Base-by-base conservation (phyloP, 1,284 basidiomycete genomes). In the Xerocomus nothofagi region DNA sequence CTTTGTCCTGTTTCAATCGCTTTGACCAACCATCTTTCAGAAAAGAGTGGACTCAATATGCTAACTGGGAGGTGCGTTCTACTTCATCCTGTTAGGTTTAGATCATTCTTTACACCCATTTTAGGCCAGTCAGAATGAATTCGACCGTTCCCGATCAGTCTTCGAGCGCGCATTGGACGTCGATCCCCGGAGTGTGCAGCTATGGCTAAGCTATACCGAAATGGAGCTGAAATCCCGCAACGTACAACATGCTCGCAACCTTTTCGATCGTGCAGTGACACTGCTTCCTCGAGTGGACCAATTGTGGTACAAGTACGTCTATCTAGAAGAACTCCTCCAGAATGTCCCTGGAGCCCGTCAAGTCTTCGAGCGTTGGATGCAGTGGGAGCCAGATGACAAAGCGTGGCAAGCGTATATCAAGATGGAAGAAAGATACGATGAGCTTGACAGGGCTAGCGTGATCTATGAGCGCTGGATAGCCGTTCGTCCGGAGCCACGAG, bases 321-420 rank as follows among this genome's bases (percentile, higher is more conserved):
- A 98, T 72, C 82, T 99, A 47, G 96, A 99, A 68, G 96, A 99
- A 70, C 81, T 99, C 3, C 80, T 99, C 12, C 91, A 96, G 63
- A 99, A 99, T 65, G 85, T 99, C 31, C 82, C 92, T 1, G 96
- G 96, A 26, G 94, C 95, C 1, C 85, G 96, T 10, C 95, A 98
- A 68, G 91, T 99, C 50, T 99, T 99, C 62, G 97, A 99, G 71
- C 81, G 96, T 40, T 99, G 96, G 96, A 97, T 99, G 93, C 81
- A 89, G 57, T 99, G 97, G 97, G 94, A 99, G 68, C 97, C 97
- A 0, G 93, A 98, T 63, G 97, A 99, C 80, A 98, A 98, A 75
- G 94, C 96, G 6, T 99, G 96, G 97, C 90, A 93, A 65, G 92
- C 93, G 11, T 99, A 97, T 71, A 93, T 99, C 78, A 96, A 98